These are phyloP conservation scores for Sphaerobolus stellatus DNA, from an alignment of 1,284 basidiomycete genomes.

Conservation along the genomic window DNA sequence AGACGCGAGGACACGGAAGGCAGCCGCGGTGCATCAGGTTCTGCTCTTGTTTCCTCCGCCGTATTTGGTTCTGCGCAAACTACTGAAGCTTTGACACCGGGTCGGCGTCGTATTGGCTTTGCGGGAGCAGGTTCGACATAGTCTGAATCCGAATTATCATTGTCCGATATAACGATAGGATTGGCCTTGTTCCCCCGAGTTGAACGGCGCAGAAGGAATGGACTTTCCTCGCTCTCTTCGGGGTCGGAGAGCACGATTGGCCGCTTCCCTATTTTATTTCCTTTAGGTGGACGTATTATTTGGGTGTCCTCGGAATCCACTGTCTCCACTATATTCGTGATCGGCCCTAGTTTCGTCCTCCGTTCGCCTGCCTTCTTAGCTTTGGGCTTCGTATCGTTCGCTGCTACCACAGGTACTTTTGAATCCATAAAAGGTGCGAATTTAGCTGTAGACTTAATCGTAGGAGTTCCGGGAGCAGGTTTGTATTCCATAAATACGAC, in stretches of 20 bases:
- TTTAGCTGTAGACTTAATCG: background rate
- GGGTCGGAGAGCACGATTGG: slow-evolving; percentile 6
- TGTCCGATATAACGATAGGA: slow-evolving; percentile 9
- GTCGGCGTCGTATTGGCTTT: slow-evolving; percentile 1
- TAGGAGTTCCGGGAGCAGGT: background rate
- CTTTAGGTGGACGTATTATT: slow-evolving; percentile 2
- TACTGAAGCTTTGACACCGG: background rate
- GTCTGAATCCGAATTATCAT: background rate
- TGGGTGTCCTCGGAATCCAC: slow-evolving; percentile 10
- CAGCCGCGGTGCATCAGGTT: no score
- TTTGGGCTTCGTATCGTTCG: slow-evolving; percentile 32
- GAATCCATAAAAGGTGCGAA: slow-evolving; percentile 50
- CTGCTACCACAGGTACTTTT: slow-evolving; percentile 66
- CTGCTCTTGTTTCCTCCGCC: no score
- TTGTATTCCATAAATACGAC: slow-evolving; percentile 8
- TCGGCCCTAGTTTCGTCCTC: slow-evolving; percentile 29
- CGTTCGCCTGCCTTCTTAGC: slow-evolving; percentile 39
- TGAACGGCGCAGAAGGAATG: background rate
- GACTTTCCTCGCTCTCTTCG: slow-evolving; percentile 11
- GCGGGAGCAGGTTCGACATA: background rate
- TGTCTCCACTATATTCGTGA: slow-evolving; percentile 3
- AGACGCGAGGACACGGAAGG: no score
- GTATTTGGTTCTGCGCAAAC: no score
- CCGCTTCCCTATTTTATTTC: background rate
- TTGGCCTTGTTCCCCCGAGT: background rate